Conservation (phyloP, 495 filamentous ascomycete genomes). For the Coniosporium apollinis region DNA sequence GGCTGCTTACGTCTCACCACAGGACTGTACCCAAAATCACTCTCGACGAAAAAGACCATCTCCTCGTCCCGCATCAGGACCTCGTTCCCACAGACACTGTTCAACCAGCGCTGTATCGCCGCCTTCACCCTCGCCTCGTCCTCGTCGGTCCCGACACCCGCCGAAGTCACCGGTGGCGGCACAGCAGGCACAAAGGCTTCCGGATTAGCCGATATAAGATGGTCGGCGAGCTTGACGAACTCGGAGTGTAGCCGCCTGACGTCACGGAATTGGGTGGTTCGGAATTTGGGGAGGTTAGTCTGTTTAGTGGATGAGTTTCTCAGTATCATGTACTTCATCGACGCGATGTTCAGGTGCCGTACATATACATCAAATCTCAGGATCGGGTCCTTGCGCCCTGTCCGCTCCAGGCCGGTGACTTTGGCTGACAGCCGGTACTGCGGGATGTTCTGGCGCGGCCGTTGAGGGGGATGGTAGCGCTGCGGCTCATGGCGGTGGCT, state of each 20-base stretch:
- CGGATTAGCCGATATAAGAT: conserved; percentile 87
- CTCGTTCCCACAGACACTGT: conserved; percentile 78
- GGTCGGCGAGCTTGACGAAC: conserved; percentile 85
- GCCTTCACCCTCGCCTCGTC: conserved; percentile 82
- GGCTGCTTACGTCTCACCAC: conserved; percentile 92
- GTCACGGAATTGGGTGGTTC: conserved; percentile 95
- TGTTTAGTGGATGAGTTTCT: conserved; percentile 21
- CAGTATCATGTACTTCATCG: conserved; percentile 2
- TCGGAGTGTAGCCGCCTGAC: conserved; percentile 89
- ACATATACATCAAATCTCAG: conserved; percentile 95
- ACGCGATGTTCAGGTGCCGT: too few species aligned
- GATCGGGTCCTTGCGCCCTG: conserved; percentile 88
- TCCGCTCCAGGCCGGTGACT: conserved; percentile 81
- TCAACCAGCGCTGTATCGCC: conserved; percentile 86
- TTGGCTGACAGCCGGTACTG: conserved; percentile 83
- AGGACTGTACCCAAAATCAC: conserved; percentile 95
- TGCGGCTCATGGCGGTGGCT: conserved; percentile 28
- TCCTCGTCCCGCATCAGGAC: conserved; percentile 90
- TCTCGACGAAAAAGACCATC: conserved; percentile 92
- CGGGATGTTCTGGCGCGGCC: conserved; percentile 29
- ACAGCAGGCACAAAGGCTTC: conserved; percentile 97
- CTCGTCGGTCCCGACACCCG: conserved; percentile 91
- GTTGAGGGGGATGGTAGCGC: conserved; percentile 23
- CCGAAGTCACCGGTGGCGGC: conserved; percentile 75
- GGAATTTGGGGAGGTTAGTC: conserved; percentile 96